Evolutionary conservation across 169 alveolate genomes (phyloP), one percentile per base, ranked within the genome.

Genomic region (Cryptosporidium meleagridis): DNA sequence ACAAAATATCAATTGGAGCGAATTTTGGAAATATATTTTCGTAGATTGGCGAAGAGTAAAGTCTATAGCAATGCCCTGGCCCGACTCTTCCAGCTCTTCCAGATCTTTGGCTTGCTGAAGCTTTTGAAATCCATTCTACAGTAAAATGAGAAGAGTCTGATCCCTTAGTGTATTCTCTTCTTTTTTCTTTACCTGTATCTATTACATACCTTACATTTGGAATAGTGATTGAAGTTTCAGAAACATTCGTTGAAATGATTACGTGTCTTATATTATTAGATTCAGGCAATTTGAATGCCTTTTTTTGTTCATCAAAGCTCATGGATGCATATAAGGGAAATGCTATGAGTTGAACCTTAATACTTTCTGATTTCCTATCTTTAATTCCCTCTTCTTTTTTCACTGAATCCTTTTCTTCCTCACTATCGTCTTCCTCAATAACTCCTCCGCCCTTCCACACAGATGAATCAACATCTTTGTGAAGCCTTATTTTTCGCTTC

Each of bases 51-150:
- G 96, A 93, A 12, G 99, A 95, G 91, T 97, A 98, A 80, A 98
- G 91, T 68, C 99, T 93, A 84, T 98, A 98, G 91, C 99, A 98
- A 89, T 97, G 99, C 1, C 99, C 99, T 37, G 98, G 97, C 3
- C 99, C 98, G 4, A 98, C 96, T 94, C 99, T 96, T 44, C 99
- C 99, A 0, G 99, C 99, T 91, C 99, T 94, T 23, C 99, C 99
- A 31, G 99, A 95, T 86, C 99, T 96, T 91, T 98, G 99, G 70
- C 94, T 94, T 18, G 99, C 97, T 33, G 99, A 95, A 10, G 98
- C 96, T 91, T 96, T 95, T 70, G 98, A 92, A 44, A 95, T 95
- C 95, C 98, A 96, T 33, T 94, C 92, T 52, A 98, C 94, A 31
- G 87, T 85, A 92, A 97, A 98, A 75, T 93, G 93, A 18, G 99